Percentiles rank a stretch among this genome's conserved stretches.
Evolutionary conservation across 345 rosid species (phyloP).

Genomic region (Eucalyptus erythrocorys): DNA sequence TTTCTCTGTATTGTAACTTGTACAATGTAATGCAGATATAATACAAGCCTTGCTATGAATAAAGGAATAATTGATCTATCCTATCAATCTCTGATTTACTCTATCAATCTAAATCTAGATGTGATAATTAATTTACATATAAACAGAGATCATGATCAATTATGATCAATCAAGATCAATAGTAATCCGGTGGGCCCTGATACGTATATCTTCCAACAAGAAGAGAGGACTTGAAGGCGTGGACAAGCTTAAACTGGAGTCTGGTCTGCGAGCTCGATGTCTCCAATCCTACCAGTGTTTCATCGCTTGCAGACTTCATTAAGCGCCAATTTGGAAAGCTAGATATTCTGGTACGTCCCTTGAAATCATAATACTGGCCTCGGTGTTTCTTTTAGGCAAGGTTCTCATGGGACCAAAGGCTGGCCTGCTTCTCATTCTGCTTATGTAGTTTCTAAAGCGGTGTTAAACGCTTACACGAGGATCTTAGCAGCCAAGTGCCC

Average conservation of each 20-base stretch:
- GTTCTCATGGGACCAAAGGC: constrained; percentile 15
- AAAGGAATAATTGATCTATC: too few species aligned
- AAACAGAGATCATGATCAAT: too few species aligned
- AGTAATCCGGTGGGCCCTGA: too few species aligned
- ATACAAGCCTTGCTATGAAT: too few species aligned
- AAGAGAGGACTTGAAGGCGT: constrained; percentile 24
- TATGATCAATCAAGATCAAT: too few species aligned
- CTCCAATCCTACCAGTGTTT: constrained; percentile 1
- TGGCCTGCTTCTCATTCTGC: constrained; percentile 5
- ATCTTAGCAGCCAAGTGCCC: neutral
- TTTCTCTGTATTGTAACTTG: too few species aligned
- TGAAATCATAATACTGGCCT: neutral
- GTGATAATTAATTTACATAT: too few species aligned
- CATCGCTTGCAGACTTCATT: constrained; percentile 14
- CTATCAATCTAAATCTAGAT: too few species aligned
- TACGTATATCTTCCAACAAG: too few species aligned
- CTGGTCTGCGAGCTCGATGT: constrained; percentile 32
- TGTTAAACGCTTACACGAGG: constrained; percentile 4
- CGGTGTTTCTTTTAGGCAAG: constrained; percentile 8
- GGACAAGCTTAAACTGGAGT: neutral
- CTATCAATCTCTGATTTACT: too few species aligned
- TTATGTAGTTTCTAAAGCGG: constrained; percentile 1
- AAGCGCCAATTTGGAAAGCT: constrained; percentile 16
- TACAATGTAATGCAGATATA: too few species aligned
- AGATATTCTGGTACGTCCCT: constrained; percentile 19